A percentile compares a stretch with the other conserved stretches of the same genome.
phyloP scores from a whole-genome alignment of 805 yeast genomes.

The Teunomyces atbi region DNA sequence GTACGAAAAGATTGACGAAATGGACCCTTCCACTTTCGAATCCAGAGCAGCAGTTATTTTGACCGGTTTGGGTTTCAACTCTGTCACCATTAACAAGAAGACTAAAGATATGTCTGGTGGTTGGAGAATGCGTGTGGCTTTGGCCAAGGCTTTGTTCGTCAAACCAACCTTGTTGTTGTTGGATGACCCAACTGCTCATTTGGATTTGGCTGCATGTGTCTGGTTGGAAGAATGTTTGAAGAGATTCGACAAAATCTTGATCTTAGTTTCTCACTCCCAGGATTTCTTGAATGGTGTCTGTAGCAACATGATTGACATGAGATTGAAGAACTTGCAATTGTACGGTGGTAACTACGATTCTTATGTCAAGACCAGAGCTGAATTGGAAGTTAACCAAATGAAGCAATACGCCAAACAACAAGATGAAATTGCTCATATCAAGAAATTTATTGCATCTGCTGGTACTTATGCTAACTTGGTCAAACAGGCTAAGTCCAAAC shows the following conservation, averaged over 20 bases:
- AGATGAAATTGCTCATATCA: constrained; percentile 97
- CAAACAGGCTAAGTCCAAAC: constrained; percentile 98
- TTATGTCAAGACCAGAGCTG: constrained; percentile 89
- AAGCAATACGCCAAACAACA: constrained; percentile 96
- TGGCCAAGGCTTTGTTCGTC: constrained; percentile 96
- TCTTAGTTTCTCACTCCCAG: constrained; percentile 95
- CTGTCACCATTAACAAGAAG: constrained; percentile 81
- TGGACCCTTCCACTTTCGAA: constrained; percentile 97
- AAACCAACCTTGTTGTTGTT: constrained; percentile 92
- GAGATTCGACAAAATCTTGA: constrained; percentile 89
- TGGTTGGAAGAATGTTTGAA: constrained; percentile 98
- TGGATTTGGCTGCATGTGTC: constrained; percentile 98
- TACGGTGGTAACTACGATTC: constrained; percentile 99
- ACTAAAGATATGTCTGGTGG: constrained; percentile 99
- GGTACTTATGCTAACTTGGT: constrained; percentile 99
- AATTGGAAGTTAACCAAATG: constrained; percentile 96
- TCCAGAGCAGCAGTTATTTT: constrained; percentile 93
- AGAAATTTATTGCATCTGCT: constrained; percentile 98
- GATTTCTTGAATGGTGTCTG: constrained; percentile 99
- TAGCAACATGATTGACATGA: constrained; percentile 97
- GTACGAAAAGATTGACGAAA: constrained; percentile 91
- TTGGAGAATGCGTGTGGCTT: constrained; percentile 99
- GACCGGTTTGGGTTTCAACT: constrained; percentile 95
- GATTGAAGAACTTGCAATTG: constrained; percentile 66
- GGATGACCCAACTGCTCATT: constrained; percentile 99